Evolutionary conservation across 202 grass and related monocot species (phyloP).

Genomic region (Saccharum hybrid): DNA sequence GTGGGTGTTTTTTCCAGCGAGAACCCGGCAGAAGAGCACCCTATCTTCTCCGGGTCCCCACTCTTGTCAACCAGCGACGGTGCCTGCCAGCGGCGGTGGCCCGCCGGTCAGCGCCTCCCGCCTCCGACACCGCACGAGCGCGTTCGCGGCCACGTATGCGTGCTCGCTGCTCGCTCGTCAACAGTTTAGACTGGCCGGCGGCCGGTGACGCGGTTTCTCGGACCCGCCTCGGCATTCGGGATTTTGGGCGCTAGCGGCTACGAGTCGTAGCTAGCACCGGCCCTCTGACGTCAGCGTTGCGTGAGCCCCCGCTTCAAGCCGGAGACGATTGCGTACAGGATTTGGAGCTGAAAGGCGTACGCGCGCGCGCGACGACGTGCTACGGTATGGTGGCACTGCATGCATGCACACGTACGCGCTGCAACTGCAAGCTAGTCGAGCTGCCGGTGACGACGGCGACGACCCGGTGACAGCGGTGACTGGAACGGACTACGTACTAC

Average conservation of each 20-base stretch:
- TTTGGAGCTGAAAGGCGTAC: not conserved
- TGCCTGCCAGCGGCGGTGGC: too few relatives aligned
- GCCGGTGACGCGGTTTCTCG: constrained; percentile 18
- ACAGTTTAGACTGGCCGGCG: not conserved
- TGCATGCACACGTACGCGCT: not conserved
- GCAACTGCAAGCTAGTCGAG: too few relatives aligned
- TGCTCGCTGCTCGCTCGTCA: not conserved
- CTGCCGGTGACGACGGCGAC: not conserved
- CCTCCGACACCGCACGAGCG: not conserved
- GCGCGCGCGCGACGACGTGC: not conserved
- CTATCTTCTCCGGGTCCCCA: constrained; percentile 21
- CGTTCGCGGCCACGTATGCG: too few relatives aligned
- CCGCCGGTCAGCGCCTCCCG: constrained; percentile 26
- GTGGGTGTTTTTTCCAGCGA: not conserved
- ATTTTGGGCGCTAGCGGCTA: not conserved
- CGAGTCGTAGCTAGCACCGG: too few relatives aligned
- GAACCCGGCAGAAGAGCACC: not conserved
- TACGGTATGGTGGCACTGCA: not conserved
- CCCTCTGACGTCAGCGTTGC: not conserved
- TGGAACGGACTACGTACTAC: not conserved
- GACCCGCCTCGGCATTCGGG: not conserved
- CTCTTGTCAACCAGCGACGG: not conserved
- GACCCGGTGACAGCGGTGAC: too few relatives aligned
- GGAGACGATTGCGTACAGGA: not conserved
- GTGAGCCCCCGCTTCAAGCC: not conserved